Evolutionary conservation across 2,329 filamentous ascomycete genomes (phyloP), one percentile per base, ranked within the genome.

Genomic region (Kalaharituber pfeilii): DNA sequence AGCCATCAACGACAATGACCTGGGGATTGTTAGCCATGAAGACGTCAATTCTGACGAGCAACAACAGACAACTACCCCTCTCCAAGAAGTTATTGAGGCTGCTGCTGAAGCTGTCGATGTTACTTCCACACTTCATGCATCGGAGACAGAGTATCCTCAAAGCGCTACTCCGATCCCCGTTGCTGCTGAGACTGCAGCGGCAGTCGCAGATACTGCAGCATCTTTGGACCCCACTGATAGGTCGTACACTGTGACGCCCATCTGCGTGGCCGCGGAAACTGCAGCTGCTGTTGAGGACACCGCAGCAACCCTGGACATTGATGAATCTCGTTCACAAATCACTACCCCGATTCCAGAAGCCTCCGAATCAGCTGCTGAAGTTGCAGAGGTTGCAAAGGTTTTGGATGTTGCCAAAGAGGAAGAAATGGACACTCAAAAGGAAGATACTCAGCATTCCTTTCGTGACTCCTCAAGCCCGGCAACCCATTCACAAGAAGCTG

Each of bases 11-110:
- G 51, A 59, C n/a, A 57, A 63, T 18, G 55, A 60, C n/a, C 53
- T 62, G 52, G 28, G 56, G 9, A 30, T 57, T 54, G 52, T 58
- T 24, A 50, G 25, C n/a, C 56, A 60, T 28, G 56, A 53, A 44
- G 57, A 61, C 53, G 57, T 57, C 9, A 55, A 49, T 30, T 53
- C 51, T n/a, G 58, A 56, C 29, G 57, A 60, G 42, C 18, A 22
- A 22, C n/a, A 47, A 22, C 18, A 13, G 13, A 4, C 42, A 22
- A 15, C 24, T 25, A 25, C 42, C 13, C 42, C 42, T 18, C 18
- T 47, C 5, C 42, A 2, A 4, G 6, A 20, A 22, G 42, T 22
- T 2, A 22, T 22, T 25, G 42, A 47, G 25, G 6, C 24, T 47
- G 42, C 42, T 47, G 42, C 42, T 22, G n/a, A 15, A 47, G 42